These are phyloP conservation scores for Gossypium australe DNA, from an alignment of 345 rosid genomes.

Conservation along the genomic window DNA sequence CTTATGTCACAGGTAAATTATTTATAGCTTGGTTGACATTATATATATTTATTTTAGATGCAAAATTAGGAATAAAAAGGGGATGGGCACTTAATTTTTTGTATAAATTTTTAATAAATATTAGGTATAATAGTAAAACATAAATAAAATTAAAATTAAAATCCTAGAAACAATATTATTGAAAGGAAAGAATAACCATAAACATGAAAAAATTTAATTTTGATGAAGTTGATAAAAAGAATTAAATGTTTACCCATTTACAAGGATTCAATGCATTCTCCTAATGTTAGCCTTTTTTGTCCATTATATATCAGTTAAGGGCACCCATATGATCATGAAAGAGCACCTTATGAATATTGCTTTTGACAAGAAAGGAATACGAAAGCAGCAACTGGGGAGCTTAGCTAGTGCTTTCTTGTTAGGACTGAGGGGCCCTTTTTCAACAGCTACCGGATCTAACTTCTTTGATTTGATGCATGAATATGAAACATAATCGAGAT, in stretches of 20 bases:
- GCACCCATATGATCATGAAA: background rate
- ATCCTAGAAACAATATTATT: too few species aligned
- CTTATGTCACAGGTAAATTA: too few species aligned
- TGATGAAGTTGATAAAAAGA: background rate
- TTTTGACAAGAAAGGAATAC: conserved; percentile 7
- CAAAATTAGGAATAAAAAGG: background rate
- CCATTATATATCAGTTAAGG: background rate
- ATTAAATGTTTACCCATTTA: background rate
- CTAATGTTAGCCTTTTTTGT: background rate
- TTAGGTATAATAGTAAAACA: too few species aligned
- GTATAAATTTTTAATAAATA: too few species aligned
- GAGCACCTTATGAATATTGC: background rate
- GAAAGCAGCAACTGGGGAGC: background rate
- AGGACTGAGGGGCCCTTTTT: background rate
- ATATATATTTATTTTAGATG: background rate
- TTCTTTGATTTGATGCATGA: conserved; percentile 4
- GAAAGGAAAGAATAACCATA: too few species aligned
- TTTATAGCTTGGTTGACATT: too few species aligned
- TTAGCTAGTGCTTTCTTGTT: background rate
- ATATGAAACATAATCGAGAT: conserved; percentile 7
- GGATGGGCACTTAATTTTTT: background rate
- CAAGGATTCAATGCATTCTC: conserved; percentile 7
- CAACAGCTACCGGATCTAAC: background rate
- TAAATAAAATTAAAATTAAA: too few species aligned
- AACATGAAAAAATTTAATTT: too few species aligned